These are phyloP conservation scores for Zelonia costaricensis DNA, from an alignment of 208 protist species.

Conservation along the genomic window DNA sequence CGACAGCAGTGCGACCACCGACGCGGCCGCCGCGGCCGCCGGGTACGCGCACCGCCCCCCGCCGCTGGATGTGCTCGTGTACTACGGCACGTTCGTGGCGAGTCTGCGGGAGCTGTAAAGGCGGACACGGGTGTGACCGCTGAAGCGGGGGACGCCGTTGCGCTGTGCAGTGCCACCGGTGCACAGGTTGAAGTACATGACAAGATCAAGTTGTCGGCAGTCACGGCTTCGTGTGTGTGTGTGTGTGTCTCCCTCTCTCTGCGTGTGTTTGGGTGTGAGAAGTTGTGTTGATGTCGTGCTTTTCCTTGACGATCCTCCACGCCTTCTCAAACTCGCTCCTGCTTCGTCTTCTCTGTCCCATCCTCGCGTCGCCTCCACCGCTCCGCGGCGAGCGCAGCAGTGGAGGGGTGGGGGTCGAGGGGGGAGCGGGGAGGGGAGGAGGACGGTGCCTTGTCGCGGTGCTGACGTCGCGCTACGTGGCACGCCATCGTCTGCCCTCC, in stretches of 20 bases:
- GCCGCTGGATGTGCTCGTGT: slow-evolving; percentile 69
- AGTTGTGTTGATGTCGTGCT: too few species aligned
- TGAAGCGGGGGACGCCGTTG: background rate
- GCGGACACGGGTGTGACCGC: background rate
- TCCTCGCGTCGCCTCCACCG: too few species aligned
- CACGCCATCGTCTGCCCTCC: background rate
- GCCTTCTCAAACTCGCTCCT: too few species aligned
- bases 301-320: too few species aligned
- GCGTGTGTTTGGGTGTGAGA: background rate
- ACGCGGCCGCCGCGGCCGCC: background rate
- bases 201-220: too few species aligned
- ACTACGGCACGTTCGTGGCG: slow-evolving; percentile 63
- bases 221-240: too few species aligned
- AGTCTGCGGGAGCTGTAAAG: slow-evolving; percentile 57
- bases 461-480: too few species aligned
- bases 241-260: background rate
- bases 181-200: too few species aligned
- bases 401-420: too few species aligned
- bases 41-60: slow-evolving; percentile 28
- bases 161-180: too few species aligned
- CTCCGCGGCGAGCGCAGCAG: too few species aligned
- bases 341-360: too few species aligned
- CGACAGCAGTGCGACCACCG: background rate
- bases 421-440: background rate
- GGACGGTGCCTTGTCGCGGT: background rate